Evolutionary conservation across 768 basidiomycete species (phyloP), one percentile per base, ranked within the genome.

Genomic region (Phanerochaete sordida): DNA sequence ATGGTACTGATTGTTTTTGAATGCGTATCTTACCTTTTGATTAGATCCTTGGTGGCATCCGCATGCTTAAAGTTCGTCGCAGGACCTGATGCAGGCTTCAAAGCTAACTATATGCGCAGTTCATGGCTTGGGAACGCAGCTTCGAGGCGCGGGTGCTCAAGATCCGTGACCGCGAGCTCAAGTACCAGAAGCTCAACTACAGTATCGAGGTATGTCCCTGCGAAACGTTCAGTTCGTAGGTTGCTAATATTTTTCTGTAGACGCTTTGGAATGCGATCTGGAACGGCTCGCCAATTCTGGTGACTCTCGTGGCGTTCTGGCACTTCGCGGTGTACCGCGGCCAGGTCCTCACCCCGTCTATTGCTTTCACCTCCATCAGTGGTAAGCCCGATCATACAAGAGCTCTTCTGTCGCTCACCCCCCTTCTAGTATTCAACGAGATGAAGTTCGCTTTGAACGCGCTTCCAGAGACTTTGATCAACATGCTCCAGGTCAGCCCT

Each of bases 81-180:
- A 16, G 48, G 56, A 58, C 24, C 23, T 16, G 33, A 35, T 13
- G 28, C 5, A 11, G 23, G 8, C 23, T 7, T 21, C 23, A 1
- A 39, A 27, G 35, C 24, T 26, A 21, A 54, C 15, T 5, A 13
- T 15, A 12, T 9, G 6, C 15, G 4, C 66, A 89, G 86, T 97
- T 95, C 73, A 95, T 96, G 93, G 94, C 93, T 16, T 88, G 86
- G 94, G 94, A 97, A 71, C 85, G 94, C 26, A 92, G 85, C 69
- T 95, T 95, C 65, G 94, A 96, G 73, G 77, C 79, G 24, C 81
- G 80, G 11, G 86, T 95, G 0, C 71, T 89, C 56, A 84, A 81
- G 54, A 78, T 96, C 60, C 83, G 94, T 26, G 85, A 85, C 45
- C 87, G 85, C 64, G 94, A 97, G 71, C 77, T 97, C 24, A 86